Base-by-base conservation (phyloP, 1,284 basidiomycete species). In the Ustilago shanxiensis region DNA sequence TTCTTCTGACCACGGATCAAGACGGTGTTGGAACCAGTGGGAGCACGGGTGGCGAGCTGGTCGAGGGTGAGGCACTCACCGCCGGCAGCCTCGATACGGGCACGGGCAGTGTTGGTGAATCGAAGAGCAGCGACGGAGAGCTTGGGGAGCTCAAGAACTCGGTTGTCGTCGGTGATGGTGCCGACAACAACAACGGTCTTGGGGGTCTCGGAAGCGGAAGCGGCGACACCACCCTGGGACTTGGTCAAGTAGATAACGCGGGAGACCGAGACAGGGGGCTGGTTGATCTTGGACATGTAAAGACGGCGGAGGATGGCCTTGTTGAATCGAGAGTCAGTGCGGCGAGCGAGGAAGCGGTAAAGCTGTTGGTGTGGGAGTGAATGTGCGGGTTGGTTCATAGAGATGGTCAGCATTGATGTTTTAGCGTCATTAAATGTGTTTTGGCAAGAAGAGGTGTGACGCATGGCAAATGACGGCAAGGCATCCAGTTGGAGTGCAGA, bases 261-360 rank as follows among this genome's bases (percentile, higher is more conserved):
- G 70, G 84, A 86, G 31, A 86, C 79, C 61, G 96, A 98, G 79
- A 99, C 89, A 67, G 97, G 97, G 61, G 97, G 95, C 79, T 95
- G 94, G 91, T 99, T 99, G 91, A 91, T 92, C 90, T 95, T 95
- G 87, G 93, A 95, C 88, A 95, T 92, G 90, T 95, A 99, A 75
- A 99, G 92, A 73, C 96, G 93, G 88, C 92, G 94, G 86, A 99
- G 94, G 88, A 99, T 90, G 86, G 92, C 93, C 92, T 96, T 95
- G 93, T 99, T 99, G 90, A 99, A 99, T 82, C 89, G 89, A 73
- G 94, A 91, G 87, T 98, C 94, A 65, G 97, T 99, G 86, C 97
- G 93, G 86, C 97, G 93, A 79, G 96, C 95, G 79, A 99, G 90
- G 92, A 99, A 99, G 86, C 96, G 95, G 91, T 99, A 99, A 81